Base-by-base conservation (phyloP, 495 filamentous ascomycete genomes). In the Penicillium ochrochloron region DNA sequence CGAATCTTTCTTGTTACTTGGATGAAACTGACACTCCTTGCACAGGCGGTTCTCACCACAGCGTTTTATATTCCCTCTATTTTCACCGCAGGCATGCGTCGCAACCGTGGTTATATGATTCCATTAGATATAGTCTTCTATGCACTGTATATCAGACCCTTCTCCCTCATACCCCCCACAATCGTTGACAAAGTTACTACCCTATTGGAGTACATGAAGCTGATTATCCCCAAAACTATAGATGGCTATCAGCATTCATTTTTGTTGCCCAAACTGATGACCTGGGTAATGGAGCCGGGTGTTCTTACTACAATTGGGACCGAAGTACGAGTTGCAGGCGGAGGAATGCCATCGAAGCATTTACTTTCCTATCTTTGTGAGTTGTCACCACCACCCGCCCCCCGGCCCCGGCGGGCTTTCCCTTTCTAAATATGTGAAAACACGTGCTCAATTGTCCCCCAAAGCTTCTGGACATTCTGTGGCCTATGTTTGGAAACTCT, bases 191-290 rank as follows among this genome's bases (percentile, higher is more conserved):
- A 27, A 27, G 25, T 27, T 27, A 27, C 25, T 27, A 27, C 25
- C 25, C 25, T 27, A 27, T 27, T 27, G 25, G 25, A 27, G 25
- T 27, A 27, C 25, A 27, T 42, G 52, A 33, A 54, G 52, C 52
- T 54, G 14, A 27, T 27, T 27, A 27, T 27, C 25, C 25, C 2
- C 25, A 27, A 27, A 27, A 27, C 25, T 27, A 27, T 48, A 68
- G 66, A 55, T 68, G 66, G 66, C 62, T 68, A 33, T 27, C 66
- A 23, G 66, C 66, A n/a, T 68, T 68, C 29, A 68, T 68, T 3
- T 68, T 68, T 19, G 54, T 68, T 35, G 62, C 66, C 2, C 66
- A 68, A 42, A 60, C 62, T 15, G 57, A 61, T 48, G 33, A 50
- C 33, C 8, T 19, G 11, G 2, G 10, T 6, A 12, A 58, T 11